Evolutionary conservation across 78 protist genomes (phyloP).

Genomic region (Planoprotostelium fungivorum): DNA sequence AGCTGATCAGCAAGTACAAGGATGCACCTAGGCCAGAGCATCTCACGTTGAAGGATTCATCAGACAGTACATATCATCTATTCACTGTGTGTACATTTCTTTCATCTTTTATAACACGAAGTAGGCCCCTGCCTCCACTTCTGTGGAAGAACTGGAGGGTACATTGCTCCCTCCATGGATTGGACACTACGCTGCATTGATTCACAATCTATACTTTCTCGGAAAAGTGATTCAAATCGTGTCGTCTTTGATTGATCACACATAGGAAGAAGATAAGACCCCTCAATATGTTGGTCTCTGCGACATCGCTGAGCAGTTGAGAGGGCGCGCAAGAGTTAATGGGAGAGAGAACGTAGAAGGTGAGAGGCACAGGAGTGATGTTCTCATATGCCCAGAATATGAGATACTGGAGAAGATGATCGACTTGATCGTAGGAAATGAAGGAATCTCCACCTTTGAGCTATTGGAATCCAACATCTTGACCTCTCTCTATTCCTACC

Average conservation of each 20-base stretch:
- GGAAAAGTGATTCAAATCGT: too few relatives aligned
- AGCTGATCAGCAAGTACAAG: background rate
- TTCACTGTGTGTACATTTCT: background rate
- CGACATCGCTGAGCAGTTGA: background rate
- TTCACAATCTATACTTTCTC: too few relatives aligned
- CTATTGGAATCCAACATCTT: conserved; percentile 44
- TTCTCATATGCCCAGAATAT: background rate
- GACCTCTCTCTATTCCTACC: conserved; percentile 29
- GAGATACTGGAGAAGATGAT: conserved; percentile 40
- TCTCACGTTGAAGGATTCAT: too few relatives aligned
- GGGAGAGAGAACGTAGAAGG: conserved; percentile 36
- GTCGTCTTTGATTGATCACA: too few relatives aligned
- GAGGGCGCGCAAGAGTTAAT: conserved; percentile 13
- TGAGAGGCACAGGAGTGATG: background rate
- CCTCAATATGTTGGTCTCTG: background rate
- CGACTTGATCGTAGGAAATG: conserved; percentile 1
- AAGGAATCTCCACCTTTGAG: conserved; percentile 60
- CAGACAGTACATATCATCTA: background rate
- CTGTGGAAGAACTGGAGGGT: too few relatives aligned
- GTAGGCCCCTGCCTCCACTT: too few relatives aligned
- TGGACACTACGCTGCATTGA: too few relatives aligned
- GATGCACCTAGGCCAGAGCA: background rate
- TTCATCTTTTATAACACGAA: too few relatives aligned
- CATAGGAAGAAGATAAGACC: too few relatives aligned
- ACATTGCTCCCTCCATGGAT: too few relatives aligned